Conservation (phyloP, 352 stramenopile species). For the Phytophthora sansomeana region DNA sequence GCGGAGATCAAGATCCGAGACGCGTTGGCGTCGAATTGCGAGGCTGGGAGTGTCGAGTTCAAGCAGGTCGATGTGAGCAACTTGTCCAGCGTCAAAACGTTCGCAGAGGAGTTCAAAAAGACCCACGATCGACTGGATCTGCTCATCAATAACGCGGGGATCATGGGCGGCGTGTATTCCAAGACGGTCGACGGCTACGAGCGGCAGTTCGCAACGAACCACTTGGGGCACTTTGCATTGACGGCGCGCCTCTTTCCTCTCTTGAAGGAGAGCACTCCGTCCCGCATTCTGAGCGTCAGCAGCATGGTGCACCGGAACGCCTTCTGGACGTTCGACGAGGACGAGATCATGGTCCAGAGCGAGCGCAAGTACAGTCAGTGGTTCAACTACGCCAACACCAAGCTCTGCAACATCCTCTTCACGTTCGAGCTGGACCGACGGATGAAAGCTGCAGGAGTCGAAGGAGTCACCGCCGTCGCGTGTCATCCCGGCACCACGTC, state of each 20-base stretch:
- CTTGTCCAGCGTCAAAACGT: slow-evolving; percentile 54
- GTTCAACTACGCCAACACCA: slow-evolving; percentile 57
- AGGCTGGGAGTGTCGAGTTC: slow-evolving; percentile 50
- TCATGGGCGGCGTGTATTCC: slow-evolving; percentile 49
- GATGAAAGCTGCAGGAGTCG: slow-evolving; percentile 33
- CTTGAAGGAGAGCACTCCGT: slow-evolving; percentile 32
- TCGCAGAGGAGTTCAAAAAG: slow-evolving; percentile 43
- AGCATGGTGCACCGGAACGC: slow-evolving; percentile 48
- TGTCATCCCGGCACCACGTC: slow-evolving; percentile 50
- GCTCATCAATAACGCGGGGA: slow-evolving; percentile 75
- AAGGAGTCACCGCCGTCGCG: slow-evolving; percentile 33
- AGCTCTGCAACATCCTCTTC: slow-evolving; percentile 70
- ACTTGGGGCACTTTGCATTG: slow-evolving; percentile 67
- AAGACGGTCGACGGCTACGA: slow-evolving; percentile 56
- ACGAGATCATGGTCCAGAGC: slow-evolving; percentile 29
- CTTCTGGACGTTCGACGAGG: slow-evolving; percentile 32
- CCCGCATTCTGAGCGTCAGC: slow-evolving; percentile 59
- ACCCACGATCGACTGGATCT: slow-evolving; percentile 50
- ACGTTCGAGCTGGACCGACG: slow-evolving; percentile 52
- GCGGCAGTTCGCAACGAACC: slow-evolving; percentile 73
- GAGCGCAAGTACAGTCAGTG: slow-evolving; percentile 43
- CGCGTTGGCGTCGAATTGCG: slow-evolving; percentile 2
- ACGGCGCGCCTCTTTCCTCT: slow-evolving; percentile 53
- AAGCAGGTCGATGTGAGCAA: slow-evolving; percentile 58
- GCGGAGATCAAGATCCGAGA: slow-evolving; percentile 35